These are phyloP conservation scores for Tetracladium maxilliforme DNA, from an alignment of 2,329 filamentous ascomycete species.

Conservation along the genomic window DNA sequence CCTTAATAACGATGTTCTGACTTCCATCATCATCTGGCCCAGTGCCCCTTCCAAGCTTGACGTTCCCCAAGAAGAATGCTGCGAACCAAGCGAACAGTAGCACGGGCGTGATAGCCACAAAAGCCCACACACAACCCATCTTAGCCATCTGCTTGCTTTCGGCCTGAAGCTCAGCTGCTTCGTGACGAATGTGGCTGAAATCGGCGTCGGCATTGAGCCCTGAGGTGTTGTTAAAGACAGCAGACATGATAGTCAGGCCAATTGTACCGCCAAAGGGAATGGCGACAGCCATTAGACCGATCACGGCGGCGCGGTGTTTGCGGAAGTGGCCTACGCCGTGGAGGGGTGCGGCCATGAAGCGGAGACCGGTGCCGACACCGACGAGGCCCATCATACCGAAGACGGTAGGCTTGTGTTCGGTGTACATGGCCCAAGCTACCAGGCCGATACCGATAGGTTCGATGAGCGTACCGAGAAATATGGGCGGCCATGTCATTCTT, in stretches of 20 bases:
- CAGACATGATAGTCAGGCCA: constrained; percentile 51
- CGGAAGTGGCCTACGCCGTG: constrained; percentile 50
- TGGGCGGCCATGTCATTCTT: constrained; percentile 42
- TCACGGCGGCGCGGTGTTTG: constrained; percentile 37
- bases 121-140: too few relatives aligned
- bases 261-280: constrained; percentile 50
- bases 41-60: too few relatives aligned
- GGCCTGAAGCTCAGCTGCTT: too few relatives aligned
- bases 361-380: constrained; percentile 45
- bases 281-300: constrained; percentile 43
- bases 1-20: too few relatives aligned
- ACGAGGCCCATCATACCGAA: constrained; percentile 53
- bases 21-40: too few relatives aligned
- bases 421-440: constrained; percentile 39
- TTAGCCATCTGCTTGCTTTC: too few relatives aligned
- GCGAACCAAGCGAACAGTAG: too few relatives aligned
- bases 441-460: constrained; percentile 43
- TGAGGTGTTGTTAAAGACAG: constrained; percentile 50
- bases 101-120: too few relatives aligned
- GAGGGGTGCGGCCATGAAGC: constrained; percentile 49
- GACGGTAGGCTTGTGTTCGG: constrained; percentile 30
- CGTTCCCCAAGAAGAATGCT: too few relatives aligned
- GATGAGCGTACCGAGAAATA: constrained; percentile 38
- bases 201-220: too few relatives aligned
- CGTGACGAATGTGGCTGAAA: too few relatives aligned